Evolutionary conservation across 768 basidiomycete genomes (phyloP).

Genomic region (Leccinum incarnatum): DNA sequence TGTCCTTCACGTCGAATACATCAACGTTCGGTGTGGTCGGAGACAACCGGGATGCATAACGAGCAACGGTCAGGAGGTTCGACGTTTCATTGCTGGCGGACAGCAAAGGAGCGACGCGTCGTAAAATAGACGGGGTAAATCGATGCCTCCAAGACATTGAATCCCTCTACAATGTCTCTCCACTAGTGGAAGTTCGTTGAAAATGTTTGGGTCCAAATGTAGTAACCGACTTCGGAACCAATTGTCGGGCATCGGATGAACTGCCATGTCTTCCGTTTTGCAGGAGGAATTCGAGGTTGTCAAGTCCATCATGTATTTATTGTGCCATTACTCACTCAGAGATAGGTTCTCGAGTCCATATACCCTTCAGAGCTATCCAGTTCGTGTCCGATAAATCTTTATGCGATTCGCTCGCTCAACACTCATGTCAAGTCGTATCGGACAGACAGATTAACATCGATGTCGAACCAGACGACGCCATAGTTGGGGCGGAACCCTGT

Average conservation of each 20-base stretch:
- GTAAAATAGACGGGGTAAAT: constrained; percentile 12
- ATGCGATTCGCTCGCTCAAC: constrained; percentile 41
- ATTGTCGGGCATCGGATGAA: constrained; percentile 28
- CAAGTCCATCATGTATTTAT: constrained; percentile 8
- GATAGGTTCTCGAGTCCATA: constrained; percentile 89
- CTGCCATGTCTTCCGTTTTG: constrained; percentile 57
- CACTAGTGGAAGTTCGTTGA: neutral
- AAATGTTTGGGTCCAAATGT: constrained; percentile 14
- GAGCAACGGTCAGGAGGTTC: constrained; percentile 4
- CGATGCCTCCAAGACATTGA: constrained; percentile 23
- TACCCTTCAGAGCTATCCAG: constrained; percentile 92
- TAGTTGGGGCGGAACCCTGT: constrained; percentile 60
- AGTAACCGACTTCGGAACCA: constrained; percentile 19
- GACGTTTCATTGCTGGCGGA: neutral
- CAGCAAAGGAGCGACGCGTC: constrained; percentile 4
- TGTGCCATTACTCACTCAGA: constrained; percentile 12
- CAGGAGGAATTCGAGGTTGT: constrained; percentile 89
- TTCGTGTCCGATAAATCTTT: constrained; percentile 50
- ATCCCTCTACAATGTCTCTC: neutral
- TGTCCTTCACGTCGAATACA: constrained; percentile 11
- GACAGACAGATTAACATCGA: constrained; percentile 79
- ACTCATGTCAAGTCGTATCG: constrained; percentile 71
- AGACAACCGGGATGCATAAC: constrained; percentile 8
- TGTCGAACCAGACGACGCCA: constrained; percentile 80
- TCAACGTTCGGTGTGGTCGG: neutral